phyloP scores from a whole-genome alignment of 1,139 yeast species.

The Debaryomycetaceae sp. region DNA sequence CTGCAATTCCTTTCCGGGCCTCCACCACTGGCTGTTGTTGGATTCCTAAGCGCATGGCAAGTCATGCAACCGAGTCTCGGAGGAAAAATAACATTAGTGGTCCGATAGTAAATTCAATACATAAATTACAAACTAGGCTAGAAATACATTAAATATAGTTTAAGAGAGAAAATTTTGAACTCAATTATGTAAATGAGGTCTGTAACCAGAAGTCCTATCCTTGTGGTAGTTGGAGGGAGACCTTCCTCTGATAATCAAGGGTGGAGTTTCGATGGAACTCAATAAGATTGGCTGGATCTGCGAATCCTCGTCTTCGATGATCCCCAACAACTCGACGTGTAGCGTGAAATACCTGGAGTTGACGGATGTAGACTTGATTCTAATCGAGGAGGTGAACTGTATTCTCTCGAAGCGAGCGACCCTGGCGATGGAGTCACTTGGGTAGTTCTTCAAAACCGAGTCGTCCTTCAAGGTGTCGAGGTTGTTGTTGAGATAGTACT shows the following conservation, averaged over 20 bases:
- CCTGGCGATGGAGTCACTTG: slow-evolving; percentile 48
- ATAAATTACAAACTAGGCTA: slow-evolving; percentile 1
- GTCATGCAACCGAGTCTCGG: background rate
- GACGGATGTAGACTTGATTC: slow-evolving; percentile 47
- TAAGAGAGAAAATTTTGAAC: background rate
- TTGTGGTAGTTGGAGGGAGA: slow-evolving; percentile 62
- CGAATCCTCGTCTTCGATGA: slow-evolving; percentile 37
- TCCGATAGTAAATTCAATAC: background rate
- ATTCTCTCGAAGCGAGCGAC: slow-evolving; percentile 69
- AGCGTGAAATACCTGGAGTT: slow-evolving; percentile 50
- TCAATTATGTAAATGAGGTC: slow-evolving; percentile 15
- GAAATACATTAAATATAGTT: background rate
- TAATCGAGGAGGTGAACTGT: slow-evolving; percentile 62
- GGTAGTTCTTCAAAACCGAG: slow-evolving; percentile 41
- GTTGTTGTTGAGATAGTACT: slow-evolving; percentile 29
- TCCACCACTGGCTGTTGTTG: background rate
- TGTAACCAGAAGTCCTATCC: slow-evolving; percentile 38
- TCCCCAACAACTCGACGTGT: slow-evolving; percentile 54
- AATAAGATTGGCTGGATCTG: slow-evolving; percentile 40
- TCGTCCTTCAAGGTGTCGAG: slow-evolving; percentile 30
- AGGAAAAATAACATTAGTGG: background rate
- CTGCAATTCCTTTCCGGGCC: too few species aligned
- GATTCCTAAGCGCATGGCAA: background rate
- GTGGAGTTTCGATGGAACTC: slow-evolving; percentile 53
- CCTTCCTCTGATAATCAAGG: slow-evolving; percentile 63